Evolutionary conservation across 768 basidiomycete species (phyloP).

Genomic region (Tricholoma hemisulphureum): DNA sequence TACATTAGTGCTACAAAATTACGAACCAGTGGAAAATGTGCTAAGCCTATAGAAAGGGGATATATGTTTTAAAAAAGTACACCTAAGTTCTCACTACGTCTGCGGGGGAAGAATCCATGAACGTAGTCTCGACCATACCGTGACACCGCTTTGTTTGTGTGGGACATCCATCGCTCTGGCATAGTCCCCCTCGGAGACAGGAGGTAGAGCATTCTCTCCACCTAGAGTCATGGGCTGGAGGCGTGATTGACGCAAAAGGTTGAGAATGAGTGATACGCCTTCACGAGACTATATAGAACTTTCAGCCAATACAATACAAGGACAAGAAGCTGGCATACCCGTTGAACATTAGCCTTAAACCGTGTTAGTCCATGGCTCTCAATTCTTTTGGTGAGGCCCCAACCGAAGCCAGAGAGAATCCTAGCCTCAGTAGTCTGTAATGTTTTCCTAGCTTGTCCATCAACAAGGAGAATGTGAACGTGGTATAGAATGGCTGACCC

Average conservation of each 20-base stretch:
- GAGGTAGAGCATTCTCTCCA: constrained; percentile 14
- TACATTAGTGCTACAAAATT: background rate
- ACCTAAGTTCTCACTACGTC: constrained; percentile 8
- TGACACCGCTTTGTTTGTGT: constrained; percentile 9
- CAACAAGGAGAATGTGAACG: background rate
- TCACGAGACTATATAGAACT: constrained; percentile 65
- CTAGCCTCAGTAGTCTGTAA: constrained; percentile 84
- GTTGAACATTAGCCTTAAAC: constrained; percentile 86
- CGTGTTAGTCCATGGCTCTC: constrained; percentile 81
- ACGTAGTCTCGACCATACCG: constrained; percentile 44
- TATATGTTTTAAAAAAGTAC: constrained; percentile 8
- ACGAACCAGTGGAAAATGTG: background rate
- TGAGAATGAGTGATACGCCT: constrained; percentile 81
- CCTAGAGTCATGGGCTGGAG: constrained; percentile 56
- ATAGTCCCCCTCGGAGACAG: constrained; percentile 15
- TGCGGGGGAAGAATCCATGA: constrained; percentile 39
- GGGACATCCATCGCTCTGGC: constrained; percentile 5
- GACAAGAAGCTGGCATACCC: constrained; percentile 45
- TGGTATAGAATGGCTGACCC: constrained; percentile 50
- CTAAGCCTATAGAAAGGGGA: background rate
- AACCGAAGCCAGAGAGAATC: constrained; percentile 86
- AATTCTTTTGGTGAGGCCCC: constrained; percentile 84
- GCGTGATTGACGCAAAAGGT: constrained; percentile 76
- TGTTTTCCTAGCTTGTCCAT: constrained; percentile 55
- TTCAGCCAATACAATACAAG: constrained; percentile 5